Conservation (phyloP, 352 stramenopile genomes). For the Pythium coloratum region DNA sequence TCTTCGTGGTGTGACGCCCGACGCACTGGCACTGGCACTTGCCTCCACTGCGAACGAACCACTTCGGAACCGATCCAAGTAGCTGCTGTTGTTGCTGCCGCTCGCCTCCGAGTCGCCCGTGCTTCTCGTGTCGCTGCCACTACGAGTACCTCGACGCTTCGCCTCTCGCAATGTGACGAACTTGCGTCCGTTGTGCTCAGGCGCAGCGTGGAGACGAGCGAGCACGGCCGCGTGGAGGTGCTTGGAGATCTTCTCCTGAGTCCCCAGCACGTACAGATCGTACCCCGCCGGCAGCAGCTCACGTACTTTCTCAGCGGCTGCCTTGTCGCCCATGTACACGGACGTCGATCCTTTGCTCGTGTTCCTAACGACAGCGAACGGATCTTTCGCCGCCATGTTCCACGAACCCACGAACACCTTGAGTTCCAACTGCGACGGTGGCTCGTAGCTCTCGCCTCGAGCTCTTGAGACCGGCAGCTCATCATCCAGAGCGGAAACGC, state of each 20-base stretch:
- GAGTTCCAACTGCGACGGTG: conserved; percentile 21
- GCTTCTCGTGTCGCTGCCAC: neutral
- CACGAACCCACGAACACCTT: conserved; percentile 69
- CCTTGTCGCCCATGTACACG: conserved; percentile 43
- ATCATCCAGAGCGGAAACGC: neutral
- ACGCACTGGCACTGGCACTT: conserved; percentile 1
- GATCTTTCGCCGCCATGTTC: conserved; percentile 76
- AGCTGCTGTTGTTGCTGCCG: neutral
- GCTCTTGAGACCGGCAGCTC: neutral
- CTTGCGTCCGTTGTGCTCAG: conserved; percentile 8
- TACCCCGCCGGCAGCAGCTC: conserved; percentile 63
- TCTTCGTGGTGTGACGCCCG: conserved; percentile 1
- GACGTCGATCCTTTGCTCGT: conserved; percentile 19
- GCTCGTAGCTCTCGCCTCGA: neutral
- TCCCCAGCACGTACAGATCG: conserved; percentile 73
- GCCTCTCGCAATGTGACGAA: conserved; percentile 14
- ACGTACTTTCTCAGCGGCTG: conserved; percentile 34
- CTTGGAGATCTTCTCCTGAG: conserved; percentile 73
- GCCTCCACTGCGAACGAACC: conserved; percentile 20
- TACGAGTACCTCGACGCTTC: conserved; percentile 1
- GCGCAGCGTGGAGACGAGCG: conserved; percentile 36
- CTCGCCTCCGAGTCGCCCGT: conserved; percentile 4
- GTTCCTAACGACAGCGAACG: conserved; percentile 32
- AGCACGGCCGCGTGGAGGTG: conserved; percentile 56
- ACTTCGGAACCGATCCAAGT: conserved; percentile 13